Evolutionary conservation across 331 rosid species (phyloP), one percentile per base, ranked within the genome.

Genomic region (Pyracantha coccinea): DNA sequence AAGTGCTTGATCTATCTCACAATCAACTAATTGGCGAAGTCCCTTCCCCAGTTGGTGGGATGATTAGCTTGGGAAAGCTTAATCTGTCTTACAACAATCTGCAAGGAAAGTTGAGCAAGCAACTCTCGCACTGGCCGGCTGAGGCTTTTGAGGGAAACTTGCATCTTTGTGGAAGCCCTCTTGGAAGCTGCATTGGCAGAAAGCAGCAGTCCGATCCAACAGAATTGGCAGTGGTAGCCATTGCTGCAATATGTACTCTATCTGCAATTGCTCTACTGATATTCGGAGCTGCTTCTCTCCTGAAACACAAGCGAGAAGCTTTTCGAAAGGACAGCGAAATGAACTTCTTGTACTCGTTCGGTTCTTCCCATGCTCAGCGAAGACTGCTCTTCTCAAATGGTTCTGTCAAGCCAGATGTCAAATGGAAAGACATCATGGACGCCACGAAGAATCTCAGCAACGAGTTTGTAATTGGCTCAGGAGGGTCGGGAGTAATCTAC

Each of bases 401-500:
- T 47, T 82, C 86, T 63, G 75, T 80, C 66, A 89, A 81, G 81
- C 77, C 84, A 78, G 96, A 90, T 68, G 76, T 90, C 83, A 79
- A 65, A 77, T 89, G 96, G 98, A 92, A 89, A 68, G 92, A 93
- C 71, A 90, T 93, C 71, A 89, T 93, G 93, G 89, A 83, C 32
- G 96, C 93, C 64, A 93, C 98, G 0, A 78, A 89, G 87, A 81
- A 86, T 55, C 88, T 93, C 63, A 86, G 94, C 52, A 86, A 85
- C 10, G 88, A 90, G 76, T 93, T 89, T 83, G 66, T 89, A 29
- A 89, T 93, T 52, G 98, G 98, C 8, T 86, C 96, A 2, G 98
- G 98, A 55, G 97, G 98, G 14, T 90, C 98, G 4, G 98, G 97
- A 38, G 85, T 88, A 77, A 77, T 93, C 76, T 93, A 89, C 87